These are phyloP conservation scores for Didymella pomorum DNA, from an alignment of 2,329 filamentous ascomycete species.

Conservation along the genomic window DNA sequence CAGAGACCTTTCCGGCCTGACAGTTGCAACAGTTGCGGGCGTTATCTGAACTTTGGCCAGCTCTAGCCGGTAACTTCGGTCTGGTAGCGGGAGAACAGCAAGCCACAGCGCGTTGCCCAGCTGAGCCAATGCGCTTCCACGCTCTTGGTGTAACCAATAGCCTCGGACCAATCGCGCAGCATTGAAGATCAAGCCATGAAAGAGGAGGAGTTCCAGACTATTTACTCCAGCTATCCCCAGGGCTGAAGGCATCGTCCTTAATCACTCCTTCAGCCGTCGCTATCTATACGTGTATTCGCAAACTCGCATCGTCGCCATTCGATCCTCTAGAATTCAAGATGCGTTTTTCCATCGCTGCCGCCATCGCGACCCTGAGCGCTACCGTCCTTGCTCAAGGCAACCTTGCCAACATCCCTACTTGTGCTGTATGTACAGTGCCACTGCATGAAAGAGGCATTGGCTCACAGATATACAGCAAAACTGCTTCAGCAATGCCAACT, in stretches of 20 bases:
- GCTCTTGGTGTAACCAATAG: slow-evolving; percentile 11
- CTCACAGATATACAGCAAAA: slow-evolving; percentile 30
- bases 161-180: slow-evolving; percentile 8
- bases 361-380: slow-evolving; percentile 36
- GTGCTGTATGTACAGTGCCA: slow-evolving; percentile 30
- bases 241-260: not conserved
- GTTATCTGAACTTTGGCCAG: not conserved
- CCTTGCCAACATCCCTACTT: slow-evolving; percentile 37
- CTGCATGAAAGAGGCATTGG: not conserved
- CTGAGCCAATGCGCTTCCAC: slow-evolving; percentile 5
- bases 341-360: slow-evolving; percentile 39
- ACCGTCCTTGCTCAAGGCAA: slow-evolving; percentile 36
- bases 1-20: not conserved
- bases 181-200: slow-evolving; percentile 3
- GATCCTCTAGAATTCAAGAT: slow-evolving; percentile 24
- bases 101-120: slow-evolving; percentile 10
- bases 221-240: slow-evolving; percentile 15
- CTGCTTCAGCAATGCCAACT: slow-evolving; percentile 48
- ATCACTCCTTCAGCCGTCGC: slow-evolving; percentile 1
- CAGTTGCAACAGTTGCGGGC: not conserved
- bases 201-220: slow-evolving; percentile 8
- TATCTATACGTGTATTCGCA: not conserved
- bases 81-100: slow-evolving; percentile 5
- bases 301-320: not conserved
- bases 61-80: slow-evolving; percentile 10